Base-by-base conservation (phyloP, 176 grass and related monocot genomes). In the Microstegium vimineum region DNA sequence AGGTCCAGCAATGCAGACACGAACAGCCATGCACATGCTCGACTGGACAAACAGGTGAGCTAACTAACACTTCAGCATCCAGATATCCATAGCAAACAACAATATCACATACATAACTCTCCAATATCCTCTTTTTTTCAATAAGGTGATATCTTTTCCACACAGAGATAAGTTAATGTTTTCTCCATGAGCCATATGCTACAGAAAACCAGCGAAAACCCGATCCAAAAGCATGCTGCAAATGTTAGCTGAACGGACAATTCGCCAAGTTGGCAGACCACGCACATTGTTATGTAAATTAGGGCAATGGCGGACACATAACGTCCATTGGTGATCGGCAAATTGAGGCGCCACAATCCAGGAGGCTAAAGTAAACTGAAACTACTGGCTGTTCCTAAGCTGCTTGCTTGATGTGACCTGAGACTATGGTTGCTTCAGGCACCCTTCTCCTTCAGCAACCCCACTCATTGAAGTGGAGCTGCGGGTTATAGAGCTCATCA, bases 181-280 rank as follows among this genome's bases (percentile, higher is more conserved):
- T 84, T 72, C 78, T 85, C 69, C 76, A 90, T 57, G 57, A 89
- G 77, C 66, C 73, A 90, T 90, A 86, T 76, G 65, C 62, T 68
- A 88, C 70, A 83, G 60, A 81, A 84, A 94, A 87, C 76, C 61
- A 82, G 79, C 61, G 81, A 54, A 90, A 87, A 68, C 59, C 93
- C 27, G 60, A 13, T 82, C 84, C 80, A 87, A 89, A 80, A 87
- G 62, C 54, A 86, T 23, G 73, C 88, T 83, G 73, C 57, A 83
- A 82, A 78, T 40, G 68, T 86, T 86, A 79, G 84, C 26, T 63
- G 74, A 51, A 17, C 20, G 6, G 68, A 82, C 31, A 74, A 82
- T 60, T 78, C 27, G 23, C 59, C 88, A 25, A 71, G 35, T 70
- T 34, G 77, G 78, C 66, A 22, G 15, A 73, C 2, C 22, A 65